phyloP scores from a whole-genome alignment of 192 early-diverging fungal genomes.

The Coemansia sp. region DNA sequence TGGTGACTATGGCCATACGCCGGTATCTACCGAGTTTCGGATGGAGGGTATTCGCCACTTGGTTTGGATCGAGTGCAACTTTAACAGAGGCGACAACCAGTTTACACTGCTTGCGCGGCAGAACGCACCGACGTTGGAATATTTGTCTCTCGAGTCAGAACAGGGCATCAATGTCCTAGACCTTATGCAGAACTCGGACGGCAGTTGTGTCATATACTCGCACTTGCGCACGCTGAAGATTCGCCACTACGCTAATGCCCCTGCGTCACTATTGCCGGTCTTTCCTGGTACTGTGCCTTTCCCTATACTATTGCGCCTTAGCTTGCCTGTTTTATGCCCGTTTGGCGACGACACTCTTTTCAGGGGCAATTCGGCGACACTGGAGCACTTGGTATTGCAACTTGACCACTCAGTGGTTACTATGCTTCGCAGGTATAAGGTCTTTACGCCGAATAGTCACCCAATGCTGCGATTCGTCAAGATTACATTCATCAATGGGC shows the following conservation, averaged over 20 bases:
- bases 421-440: neutral
- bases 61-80: neutral
- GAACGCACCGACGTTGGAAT: neutral
- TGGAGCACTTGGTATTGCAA: neutral
- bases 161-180: neutral
- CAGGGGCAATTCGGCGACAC: neutral
- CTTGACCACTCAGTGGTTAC: neutral
- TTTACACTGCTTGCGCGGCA: neutral
- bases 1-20: neutral
- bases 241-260: neutral
- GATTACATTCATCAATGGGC: neutral
- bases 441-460: neutral
- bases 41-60: neutral
- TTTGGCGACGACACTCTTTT: constrained; percentile 17
- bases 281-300: neutral
- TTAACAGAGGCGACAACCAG: neutral
- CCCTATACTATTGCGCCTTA: neutral
- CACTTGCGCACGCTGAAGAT: constrained; percentile 1
- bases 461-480: neutral
- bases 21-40: neutral
- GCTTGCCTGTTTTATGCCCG: neutral
- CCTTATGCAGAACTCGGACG: constrained; percentile 8
- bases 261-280: neutral
- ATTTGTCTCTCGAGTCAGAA: neutral
- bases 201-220: constrained; percentile 4